A percentile compares a stretch with the other conserved stretches of the same genome.
Conservation (phyloP, 2,329 filamentous ascomycete genomes). For the Monosporascus sp. region DNA sequence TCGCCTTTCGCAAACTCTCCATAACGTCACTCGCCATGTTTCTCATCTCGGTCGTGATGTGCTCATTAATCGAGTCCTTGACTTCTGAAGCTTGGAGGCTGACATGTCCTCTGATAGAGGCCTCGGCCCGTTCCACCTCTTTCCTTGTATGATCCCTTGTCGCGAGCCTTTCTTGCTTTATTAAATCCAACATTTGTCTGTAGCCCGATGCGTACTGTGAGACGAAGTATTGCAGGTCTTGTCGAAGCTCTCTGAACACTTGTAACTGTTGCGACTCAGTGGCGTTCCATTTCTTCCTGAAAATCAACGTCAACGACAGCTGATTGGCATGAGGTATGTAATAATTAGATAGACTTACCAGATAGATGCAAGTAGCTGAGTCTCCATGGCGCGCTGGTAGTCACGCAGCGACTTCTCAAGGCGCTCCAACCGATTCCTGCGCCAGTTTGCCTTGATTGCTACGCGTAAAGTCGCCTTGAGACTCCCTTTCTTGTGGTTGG, state of each 20-base stretch:
- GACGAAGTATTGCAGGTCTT: conserved; percentile 2
- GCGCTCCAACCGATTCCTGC: conserved; percentile 12
- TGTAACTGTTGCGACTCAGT: conserved; percentile 2
- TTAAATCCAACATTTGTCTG: neutral
- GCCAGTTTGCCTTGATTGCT: conserved; percentile 14
- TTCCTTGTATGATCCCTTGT: neutral
- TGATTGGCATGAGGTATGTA: neutral
- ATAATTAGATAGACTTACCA: conserved; percentile 1
- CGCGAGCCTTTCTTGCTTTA: neutral
- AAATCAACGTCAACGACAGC: neutral
- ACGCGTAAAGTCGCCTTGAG: conserved; percentile 3
- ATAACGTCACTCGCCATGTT: no score
- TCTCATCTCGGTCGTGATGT: no score
- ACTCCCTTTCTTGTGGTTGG: conserved; percentile 1
- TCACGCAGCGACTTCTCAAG: conserved; percentile 13
- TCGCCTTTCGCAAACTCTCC: no score
- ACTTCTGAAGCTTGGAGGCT: no score
- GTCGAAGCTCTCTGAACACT: neutral
- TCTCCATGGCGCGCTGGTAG: conserved; percentile 2
- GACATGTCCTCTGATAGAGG: no score
- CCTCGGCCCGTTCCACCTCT: no score
- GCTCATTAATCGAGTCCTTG: no score
- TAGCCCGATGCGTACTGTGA: neutral
- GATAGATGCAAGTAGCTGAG: neutral
- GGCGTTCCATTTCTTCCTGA: conserved; percentile 1